Evolutionary conservation across 1,139 yeast genomes (phyloP).

Genomic region (Geotrichum candidum): DNA sequence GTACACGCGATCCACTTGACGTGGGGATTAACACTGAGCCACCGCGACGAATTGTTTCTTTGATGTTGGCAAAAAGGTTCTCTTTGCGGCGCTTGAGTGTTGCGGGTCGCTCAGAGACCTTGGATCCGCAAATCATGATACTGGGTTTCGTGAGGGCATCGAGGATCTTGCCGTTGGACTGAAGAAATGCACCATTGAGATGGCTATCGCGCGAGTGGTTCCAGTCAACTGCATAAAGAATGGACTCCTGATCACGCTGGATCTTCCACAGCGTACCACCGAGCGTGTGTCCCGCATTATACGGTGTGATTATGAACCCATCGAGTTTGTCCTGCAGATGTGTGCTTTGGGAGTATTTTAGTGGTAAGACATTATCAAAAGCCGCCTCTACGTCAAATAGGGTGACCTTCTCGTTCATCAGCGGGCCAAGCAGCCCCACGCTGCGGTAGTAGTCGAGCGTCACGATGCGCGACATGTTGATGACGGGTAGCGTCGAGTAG

Average conservation of each 20-base stretch:
- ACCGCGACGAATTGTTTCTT: conserved; percentile 57
- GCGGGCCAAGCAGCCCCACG: conserved; percentile 70
- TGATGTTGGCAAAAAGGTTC: conserved; percentile 51
- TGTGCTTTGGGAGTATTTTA: conserved; percentile 74
- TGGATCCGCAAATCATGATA: conserved; percentile 71
- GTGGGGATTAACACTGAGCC: conserved; percentile 85
- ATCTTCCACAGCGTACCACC: conserved; percentile 91
- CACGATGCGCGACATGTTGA: conserved; percentile 78
- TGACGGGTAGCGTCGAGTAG: conserved; percentile 82
- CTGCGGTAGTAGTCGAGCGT: conserved; percentile 76
- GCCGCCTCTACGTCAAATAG: conserved; percentile 71
- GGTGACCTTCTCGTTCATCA: conserved; percentile 53
- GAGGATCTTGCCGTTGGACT: conserved; percentile 48
- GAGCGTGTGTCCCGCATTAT: conserved; percentile 85
- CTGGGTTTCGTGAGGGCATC: conserved; percentile 72
- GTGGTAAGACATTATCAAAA: conserved; percentile 59
- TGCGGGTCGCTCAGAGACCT: conserved; percentile 54
- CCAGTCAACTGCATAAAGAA: conserved; percentile 90
- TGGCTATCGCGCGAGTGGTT: conserved; percentile 88
- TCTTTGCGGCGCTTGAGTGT: conserved; percentile 64
- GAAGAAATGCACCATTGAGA: conserved; percentile 70
- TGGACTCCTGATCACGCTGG: conserved; percentile 65
- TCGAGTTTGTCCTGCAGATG: conserved; percentile 43
- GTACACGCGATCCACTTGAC: conserved; percentile 72
- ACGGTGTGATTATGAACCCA: conserved; percentile 69